Conservation (phyloP, 257 asterid genomes). For the Dorcoceras hygrometricum region DNA sequence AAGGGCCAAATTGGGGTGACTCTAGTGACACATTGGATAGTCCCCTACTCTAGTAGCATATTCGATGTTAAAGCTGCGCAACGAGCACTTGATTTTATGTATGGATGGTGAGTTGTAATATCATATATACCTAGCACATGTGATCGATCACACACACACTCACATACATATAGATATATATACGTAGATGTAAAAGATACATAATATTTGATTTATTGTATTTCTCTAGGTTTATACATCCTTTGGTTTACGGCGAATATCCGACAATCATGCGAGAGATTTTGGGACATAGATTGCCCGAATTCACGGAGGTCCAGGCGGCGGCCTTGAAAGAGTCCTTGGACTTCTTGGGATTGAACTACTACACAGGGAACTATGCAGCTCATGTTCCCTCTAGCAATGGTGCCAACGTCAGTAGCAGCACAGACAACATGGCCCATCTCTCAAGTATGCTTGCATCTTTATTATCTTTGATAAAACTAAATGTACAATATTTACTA, state of each 20-base stretch:
- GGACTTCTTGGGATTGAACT: constrained; percentile 60
- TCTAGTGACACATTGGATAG: constrained; percentile 38
- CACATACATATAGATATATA: no score
- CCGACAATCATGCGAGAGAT: constrained; percentile 39
- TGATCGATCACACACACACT: no score
- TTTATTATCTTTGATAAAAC: no score
- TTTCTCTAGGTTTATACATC: constrained; percentile 39
- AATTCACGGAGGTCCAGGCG: constrained; percentile 31
- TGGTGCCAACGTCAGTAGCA: constrained; percentile 24
- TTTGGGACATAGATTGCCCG: constrained; percentile 45
- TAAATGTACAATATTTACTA: no score
- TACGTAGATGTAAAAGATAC: background rate
- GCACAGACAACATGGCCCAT: constrained; percentile 24
- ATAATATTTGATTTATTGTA: background rate
- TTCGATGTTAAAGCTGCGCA: constrained; percentile 42
- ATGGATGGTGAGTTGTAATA: constrained; percentile 51
- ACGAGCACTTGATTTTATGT: constrained; percentile 57
- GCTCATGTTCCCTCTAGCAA: constrained; percentile 10
- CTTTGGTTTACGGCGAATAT: constrained; percentile 49
- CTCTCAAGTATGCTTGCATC: constrained; percentile 25
- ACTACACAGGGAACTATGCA: constrained; percentile 50
- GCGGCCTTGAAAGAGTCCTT: constrained; percentile 39
- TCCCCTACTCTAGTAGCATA: constrained; percentile 36
- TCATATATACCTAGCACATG: background rate
- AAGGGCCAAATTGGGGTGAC: constrained; percentile 57